phyloP scores from a whole-genome alignment of 2,329 filamentous ascomycete species.

The Herpotrichia juniperi region DNA sequence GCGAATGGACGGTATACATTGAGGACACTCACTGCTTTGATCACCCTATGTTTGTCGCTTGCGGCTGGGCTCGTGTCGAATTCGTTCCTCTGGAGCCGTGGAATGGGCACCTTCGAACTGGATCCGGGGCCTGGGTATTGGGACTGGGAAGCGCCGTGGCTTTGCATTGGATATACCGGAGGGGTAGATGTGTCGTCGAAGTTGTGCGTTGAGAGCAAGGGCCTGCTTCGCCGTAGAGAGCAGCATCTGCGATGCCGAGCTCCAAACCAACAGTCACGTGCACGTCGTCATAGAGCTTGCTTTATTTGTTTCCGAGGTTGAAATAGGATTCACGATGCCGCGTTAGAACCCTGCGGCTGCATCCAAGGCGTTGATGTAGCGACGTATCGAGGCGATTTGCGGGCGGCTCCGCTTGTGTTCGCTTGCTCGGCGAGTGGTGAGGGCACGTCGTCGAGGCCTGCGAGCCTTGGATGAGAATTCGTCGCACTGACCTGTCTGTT shows the following conservation, averaged over 20 bases:
- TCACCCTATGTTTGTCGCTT: slow-evolving; percentile 9
- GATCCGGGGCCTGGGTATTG: not conserved
- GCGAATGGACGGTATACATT: not conserved
- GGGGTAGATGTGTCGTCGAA: not conserved
- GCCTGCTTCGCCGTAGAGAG: too few relatives aligned
- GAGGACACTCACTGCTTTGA: slow-evolving; percentile 18
- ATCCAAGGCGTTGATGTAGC: not conserved
- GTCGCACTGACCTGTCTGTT: not conserved
- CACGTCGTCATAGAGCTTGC: not conserved
- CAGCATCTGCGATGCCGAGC: not conserved
- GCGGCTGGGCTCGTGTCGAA: not conserved
- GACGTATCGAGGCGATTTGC: too few relatives aligned
- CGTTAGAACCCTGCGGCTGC: not conserved
- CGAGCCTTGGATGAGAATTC: too few relatives aligned
- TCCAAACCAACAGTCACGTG: not conserved
- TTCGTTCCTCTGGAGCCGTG: not conserved
- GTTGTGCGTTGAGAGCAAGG: not conserved
- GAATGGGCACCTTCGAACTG: slow-evolving; percentile 2
- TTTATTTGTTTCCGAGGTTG: not conserved
- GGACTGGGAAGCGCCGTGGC: not conserved
- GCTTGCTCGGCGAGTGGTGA: too few relatives aligned
- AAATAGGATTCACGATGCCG: not conserved
- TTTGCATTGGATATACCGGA: not conserved
- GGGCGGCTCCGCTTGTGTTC: too few relatives aligned
- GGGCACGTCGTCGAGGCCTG: too few relatives aligned